Base-by-base conservation (phyloP, 305 asterid species). In the Salvia sclarea region DNA sequence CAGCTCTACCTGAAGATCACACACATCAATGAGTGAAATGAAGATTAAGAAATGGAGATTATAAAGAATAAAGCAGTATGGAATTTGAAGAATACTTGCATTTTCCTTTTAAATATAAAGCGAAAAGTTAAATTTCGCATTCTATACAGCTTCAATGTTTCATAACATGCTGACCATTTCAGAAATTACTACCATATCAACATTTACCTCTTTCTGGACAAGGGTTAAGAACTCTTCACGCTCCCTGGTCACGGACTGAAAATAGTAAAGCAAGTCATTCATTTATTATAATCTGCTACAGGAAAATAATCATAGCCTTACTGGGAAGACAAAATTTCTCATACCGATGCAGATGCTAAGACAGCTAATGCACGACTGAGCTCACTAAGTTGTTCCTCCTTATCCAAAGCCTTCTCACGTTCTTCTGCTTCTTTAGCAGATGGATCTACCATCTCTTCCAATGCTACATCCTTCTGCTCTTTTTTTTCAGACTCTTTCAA, bases 231-330 rank as follows among this genome's bases (percentile, higher is more conserved):
- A 91, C 84, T 94, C 99, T 77, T 94, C 91, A 20, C 99, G 97
- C 83, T 94, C 99, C 90, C 88, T 85, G 83, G 90, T 91, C 80
- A 94, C 99, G 37, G 99, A 89, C 99, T 94, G 90, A 66, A 88
- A 86, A 56, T 44, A 75, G 74, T 38, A 72, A 82, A 73, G 76
- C 62, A 57, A 64, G 57, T 71, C 66, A 74, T 69, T 53, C 35
- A 25, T 41, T 76, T 61, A 75, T 68, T 63, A 61, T 21, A 75
- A 37, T 76, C 44, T 38, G 65, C 68, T 31, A 52, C 41, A 71
- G 73, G 33, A 69, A 61, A 78, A 43, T 53, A 67, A 35, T 61
- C 30, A 64, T 63, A 61, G 66, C 13, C 69, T 54, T 59, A 78
- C 70, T n/a, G n/a, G 45, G 49, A 59, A 56, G 4, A 70, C n/a